Conservation (phyloP, 495 filamentous ascomycete species). For the Mycothermus thermophilus region DNA sequence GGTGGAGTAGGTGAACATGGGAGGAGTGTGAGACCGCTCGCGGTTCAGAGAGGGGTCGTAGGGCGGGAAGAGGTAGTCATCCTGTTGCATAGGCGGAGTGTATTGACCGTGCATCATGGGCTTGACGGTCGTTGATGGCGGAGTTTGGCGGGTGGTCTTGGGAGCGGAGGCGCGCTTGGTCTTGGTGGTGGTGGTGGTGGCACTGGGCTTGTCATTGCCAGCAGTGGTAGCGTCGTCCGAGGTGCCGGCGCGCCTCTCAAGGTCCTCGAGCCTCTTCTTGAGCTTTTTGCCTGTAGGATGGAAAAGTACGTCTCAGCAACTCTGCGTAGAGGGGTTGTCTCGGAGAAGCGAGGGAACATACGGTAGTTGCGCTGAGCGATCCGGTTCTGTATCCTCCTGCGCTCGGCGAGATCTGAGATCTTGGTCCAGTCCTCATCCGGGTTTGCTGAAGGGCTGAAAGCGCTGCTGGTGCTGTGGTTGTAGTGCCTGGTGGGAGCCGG, state of each 20-base stretch:
- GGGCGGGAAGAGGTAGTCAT: conserved; percentile 34
- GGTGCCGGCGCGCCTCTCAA: conserved; percentile 81
- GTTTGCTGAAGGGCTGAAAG: conserved; percentile 91
- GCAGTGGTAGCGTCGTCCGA: conserved; percentile 49
- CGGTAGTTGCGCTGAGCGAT: conserved; percentile 98
- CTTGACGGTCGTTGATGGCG: conserved; percentile 24
- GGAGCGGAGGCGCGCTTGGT: conserved; percentile 24
- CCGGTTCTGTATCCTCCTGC: conserved; percentile 88
- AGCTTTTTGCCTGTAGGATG: conserved; percentile 99
- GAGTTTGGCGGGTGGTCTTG: conserved; percentile 24
- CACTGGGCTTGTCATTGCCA: conserved; percentile 34
- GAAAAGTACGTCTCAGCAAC: too few relatives aligned
- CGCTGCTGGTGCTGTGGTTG: conserved; percentile 72
- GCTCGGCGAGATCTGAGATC: conserved; percentile 92
- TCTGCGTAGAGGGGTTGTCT: too few relatives aligned
- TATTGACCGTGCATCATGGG: conserved; percentile 39
- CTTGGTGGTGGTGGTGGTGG: conserved; percentile 23
- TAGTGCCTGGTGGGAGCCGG: conserved; percentile 43
- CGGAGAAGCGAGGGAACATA: too few relatives aligned
- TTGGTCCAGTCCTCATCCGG: conserved; percentile 99
- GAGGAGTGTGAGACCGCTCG: conserved; percentile 58
- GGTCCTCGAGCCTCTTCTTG: conserved; percentile 91
- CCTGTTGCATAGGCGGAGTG: conserved; percentile 44
- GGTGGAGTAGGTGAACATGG: conserved; percentile 55
- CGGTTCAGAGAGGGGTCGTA: conserved; percentile 39